phyloP scores from a whole-genome alignment of 306 rosid species.

The Trifolium repens region DNA sequence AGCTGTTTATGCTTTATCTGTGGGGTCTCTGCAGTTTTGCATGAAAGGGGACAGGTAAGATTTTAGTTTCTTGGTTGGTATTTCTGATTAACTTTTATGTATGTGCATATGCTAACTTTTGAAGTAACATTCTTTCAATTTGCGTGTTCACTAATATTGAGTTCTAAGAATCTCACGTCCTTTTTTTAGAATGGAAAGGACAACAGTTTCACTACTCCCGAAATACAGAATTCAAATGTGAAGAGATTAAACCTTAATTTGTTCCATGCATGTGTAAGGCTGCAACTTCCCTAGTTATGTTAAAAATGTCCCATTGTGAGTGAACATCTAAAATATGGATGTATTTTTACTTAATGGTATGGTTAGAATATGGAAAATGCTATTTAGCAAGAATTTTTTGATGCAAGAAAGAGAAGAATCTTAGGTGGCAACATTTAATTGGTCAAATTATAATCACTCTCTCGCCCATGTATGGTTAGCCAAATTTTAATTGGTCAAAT shows the following conservation, averaged over 20 bases:
- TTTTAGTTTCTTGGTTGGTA: constrained; percentile 38
- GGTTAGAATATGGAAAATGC: constrained; percentile 31
- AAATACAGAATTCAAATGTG: not conserved
- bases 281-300: not conserved
- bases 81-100: constrained; percentile 26
- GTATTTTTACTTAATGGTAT: not conserved
- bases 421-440: too few relatives aligned
- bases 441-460: too few relatives aligned
- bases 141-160: constrained; percentile 10
- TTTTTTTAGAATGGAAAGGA: constrained; percentile 10
- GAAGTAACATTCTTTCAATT: not conserved
- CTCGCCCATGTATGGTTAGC: too few relatives aligned
- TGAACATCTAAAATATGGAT: not conserved
- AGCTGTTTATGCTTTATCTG: constrained; percentile 64
- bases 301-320: not conserved
- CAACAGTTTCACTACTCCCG: constrained; percentile 3
- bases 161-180: not conserved
- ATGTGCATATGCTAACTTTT: constrained; percentile 15
- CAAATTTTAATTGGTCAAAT: too few relatives aligned
- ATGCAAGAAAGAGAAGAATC: too few relatives aligned
- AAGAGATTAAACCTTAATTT: constrained; percentile 7
- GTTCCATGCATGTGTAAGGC: not conserved
- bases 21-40: constrained; percentile 78
- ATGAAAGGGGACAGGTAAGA: constrained; percentile 70
- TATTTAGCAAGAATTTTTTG: too few relatives aligned